Evolutionary conservation across 2,329 filamentous ascomycete species (phyloP).

Genomic region (Pestalotiopsis sp.): DNA sequence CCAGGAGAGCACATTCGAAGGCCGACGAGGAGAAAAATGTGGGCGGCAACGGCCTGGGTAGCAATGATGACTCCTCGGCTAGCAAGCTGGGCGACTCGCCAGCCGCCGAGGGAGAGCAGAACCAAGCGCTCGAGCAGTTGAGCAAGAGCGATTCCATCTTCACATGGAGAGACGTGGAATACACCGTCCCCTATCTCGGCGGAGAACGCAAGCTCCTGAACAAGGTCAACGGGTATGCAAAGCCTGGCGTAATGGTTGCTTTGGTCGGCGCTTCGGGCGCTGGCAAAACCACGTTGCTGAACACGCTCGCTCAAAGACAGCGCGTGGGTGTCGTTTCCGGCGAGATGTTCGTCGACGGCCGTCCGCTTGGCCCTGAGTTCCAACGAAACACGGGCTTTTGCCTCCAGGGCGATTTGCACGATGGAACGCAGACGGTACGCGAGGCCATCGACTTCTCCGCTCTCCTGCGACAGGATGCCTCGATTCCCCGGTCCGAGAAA

Average conservation of each 20-base stretch:
- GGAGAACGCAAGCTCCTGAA: conserved; percentile 66
- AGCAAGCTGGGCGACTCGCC: conserved; percentile 18
- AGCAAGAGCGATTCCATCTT: conserved; percentile 66
- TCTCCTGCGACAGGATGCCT: conserved; percentile 62
- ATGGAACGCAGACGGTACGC: conserved; percentile 66
- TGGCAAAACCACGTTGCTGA: conserved; percentile 47
- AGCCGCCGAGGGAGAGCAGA: conserved; percentile 23
- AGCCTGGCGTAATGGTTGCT: conserved; percentile 79
- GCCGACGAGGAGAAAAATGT: conserved; percentile 62
- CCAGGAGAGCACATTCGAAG: conserved; percentile 43
- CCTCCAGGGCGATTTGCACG: conserved; percentile 70
- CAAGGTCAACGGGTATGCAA: conserved; percentile 75
- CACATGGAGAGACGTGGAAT: conserved; percentile 72
- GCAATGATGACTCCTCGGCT: conserved; percentile 27
- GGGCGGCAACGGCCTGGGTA: conserved; percentile 26
- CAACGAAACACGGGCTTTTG: conserved; percentile 76
- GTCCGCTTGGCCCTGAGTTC: conserved; percentile 72
- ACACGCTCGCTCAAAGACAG: conserved; percentile 41
- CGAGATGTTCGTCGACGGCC: conserved; percentile 77
- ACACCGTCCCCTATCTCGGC: conserved; percentile 71
- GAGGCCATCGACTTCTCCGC: conserved; percentile 71
- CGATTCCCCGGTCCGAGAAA: conserved; percentile 63
- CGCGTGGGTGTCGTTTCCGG: conserved; percentile 61
- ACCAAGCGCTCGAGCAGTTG: conserved; percentile 40
- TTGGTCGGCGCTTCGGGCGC: conserved; percentile 71